phyloP scores from a whole-genome alignment of 768 basidiomycete species.

The Exidia glandulosa region DNA sequence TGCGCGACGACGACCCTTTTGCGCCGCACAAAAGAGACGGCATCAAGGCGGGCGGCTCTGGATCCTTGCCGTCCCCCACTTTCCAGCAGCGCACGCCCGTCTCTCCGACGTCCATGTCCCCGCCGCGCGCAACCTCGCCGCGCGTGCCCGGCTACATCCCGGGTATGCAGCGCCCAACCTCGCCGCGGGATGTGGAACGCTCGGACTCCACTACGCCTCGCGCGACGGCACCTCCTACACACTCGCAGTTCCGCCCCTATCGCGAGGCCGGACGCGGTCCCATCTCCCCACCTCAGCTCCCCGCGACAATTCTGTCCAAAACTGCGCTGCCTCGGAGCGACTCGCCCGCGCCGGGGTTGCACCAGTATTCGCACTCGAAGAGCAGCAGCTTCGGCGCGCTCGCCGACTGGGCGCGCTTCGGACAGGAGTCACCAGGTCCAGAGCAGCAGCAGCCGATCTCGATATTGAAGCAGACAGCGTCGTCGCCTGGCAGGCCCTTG shows the following conservation, averaged over 20 bases:
- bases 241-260: conserved; percentile 11
- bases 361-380: not conserved
- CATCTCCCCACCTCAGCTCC: conserved; percentile 21
- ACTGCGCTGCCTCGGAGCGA: conserved; percentile 36
- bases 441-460: not conserved
- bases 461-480: conserved; percentile 1
- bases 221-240: conserved; percentile 52
- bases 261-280: not conserved
- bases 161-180: conserved; percentile 86
- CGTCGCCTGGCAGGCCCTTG: too few species aligned
- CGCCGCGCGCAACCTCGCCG: conserved; percentile 30
- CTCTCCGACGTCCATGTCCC: not conserved
- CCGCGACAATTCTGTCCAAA: conserved; percentile 25
- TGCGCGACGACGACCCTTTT: conserved; percentile 11
- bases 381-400: not conserved
- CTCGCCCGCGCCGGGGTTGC: conserved; percentile 36
- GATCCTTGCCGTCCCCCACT: not conserved
- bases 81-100: not conserved
- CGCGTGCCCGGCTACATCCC: conserved; percentile 76
- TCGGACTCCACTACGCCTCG: conserved; percentile 66
- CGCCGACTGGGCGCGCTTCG: not conserved
- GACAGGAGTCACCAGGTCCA: not conserved
- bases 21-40: conserved; percentile 45
- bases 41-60: conserved; percentile 29
- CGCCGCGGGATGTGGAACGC: conserved; percentile 57